These are phyloP conservation scores for Vitis amurensis DNA, from an alignment of 164 flowering plant species.

Conservation along the genomic window DNA sequence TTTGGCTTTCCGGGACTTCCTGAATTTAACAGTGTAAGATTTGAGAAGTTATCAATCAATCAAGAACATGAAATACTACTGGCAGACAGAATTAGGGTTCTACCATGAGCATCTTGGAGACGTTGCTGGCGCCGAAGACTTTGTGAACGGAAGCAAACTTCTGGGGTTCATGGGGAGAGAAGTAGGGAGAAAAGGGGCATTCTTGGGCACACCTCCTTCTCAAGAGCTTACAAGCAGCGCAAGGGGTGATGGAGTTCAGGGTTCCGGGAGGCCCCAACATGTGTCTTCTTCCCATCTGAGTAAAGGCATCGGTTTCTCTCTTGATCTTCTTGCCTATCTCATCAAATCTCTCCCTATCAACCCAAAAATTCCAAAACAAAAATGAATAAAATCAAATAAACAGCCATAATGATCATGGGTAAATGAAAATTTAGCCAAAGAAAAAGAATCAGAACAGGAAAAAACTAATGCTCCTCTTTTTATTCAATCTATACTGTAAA, in stretches of 20 bases:
- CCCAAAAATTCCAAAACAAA: background rate
- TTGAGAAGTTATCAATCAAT: too few species aligned
- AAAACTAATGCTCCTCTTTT: background rate
- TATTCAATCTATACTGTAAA: too few species aligned
- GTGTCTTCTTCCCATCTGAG: slow-evolving; percentile 66
- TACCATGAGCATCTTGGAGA: slow-evolving; percentile 94
- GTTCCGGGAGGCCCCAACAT: slow-evolving; percentile 66
- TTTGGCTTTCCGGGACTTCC: slow-evolving; percentile 85
- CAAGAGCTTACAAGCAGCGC: slow-evolving; percentile 96
- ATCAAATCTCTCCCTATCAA: slow-evolving; percentile 59
- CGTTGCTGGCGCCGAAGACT: slow-evolving; percentile 97
- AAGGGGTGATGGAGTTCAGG: slow-evolving; percentile 79
- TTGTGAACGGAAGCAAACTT: slow-evolving; percentile 94
- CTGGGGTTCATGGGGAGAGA: slow-evolving; percentile 94
- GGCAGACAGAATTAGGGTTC: slow-evolving; percentile 1
- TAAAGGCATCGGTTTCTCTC: slow-evolving; percentile 61
- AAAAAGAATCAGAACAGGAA: background rate
- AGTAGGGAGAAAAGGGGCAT: slow-evolving; percentile 94
- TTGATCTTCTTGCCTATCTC: slow-evolving; percentile 83
- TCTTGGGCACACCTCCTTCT: slow-evolving; percentile 86
- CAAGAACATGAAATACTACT: background rate
- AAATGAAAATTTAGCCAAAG: background rate
- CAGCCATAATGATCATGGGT: background rate
- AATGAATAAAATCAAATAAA: background rate
- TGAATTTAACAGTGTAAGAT: slow-evolving; percentile 10